Conservation (phyloP, 2,329 filamentous ascomycete genomes). For the Colletotrichum melonis region DNA sequence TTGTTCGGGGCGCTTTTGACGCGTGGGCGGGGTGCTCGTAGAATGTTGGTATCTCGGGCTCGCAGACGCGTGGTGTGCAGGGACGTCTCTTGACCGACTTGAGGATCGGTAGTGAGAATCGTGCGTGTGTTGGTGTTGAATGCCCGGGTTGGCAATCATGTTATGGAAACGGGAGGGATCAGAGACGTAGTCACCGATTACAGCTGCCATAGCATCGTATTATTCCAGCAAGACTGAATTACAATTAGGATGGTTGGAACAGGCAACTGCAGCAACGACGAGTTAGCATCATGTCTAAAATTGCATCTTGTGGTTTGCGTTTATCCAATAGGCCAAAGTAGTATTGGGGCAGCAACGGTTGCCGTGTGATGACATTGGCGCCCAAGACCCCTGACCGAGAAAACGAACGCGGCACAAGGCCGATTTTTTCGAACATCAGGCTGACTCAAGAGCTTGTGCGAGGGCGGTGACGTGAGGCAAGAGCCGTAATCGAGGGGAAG, state of each 20-base stretch:
- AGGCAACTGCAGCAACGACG: conserved; percentile 16
- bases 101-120: conserved; percentile 54
- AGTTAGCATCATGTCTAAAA: neutral
- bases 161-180: conserved; percentile 77
- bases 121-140: conserved; percentile 59
- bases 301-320: neutral
- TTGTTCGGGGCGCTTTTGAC: conserved; percentile 32
- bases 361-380: neutral
- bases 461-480: neutral
- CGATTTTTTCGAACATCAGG: neutral
- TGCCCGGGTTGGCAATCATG: conserved; percentile 69
- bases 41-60: conserved; percentile 44
- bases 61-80: conserved; percentile 43
- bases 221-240: conserved; percentile 36
- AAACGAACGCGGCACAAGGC: neutral
- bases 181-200: conserved; percentile 79
- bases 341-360: neutral
- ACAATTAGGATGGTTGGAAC: conserved; percentile 33
- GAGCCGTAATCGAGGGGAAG: neutral
- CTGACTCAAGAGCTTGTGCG: neutral
- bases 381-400: neutral
- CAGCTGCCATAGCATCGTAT: conserved; percentile 69
- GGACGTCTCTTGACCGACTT: conserved; percentile 45
- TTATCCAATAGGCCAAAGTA: neutral
- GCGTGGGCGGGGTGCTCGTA: conserved; percentile 15